Evolutionary conservation across 106 monocot genomes (phyloP), one percentile per base, ranked within the genome.

Genomic region (Dactylorhiza incarnata): DNA sequence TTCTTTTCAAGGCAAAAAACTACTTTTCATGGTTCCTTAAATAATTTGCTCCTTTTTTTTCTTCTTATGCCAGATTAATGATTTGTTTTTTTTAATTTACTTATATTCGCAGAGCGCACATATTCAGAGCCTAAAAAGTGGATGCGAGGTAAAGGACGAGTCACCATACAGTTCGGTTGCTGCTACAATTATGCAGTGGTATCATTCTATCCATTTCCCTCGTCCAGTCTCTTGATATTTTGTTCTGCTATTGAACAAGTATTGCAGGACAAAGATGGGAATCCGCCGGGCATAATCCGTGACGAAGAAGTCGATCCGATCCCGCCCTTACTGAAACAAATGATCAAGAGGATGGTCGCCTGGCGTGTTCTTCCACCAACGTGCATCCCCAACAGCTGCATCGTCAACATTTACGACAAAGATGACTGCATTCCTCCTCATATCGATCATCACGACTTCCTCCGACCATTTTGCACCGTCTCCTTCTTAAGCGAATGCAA

Each of bases 121-220:
- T 99, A 99, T 79, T 89, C 91, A 45, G 89, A 88, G 78, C 91
- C 94, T 11, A 55, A 56, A 15, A 97, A 91, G 65, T 93, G 93
- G 93, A 91, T 91, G 96, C 83, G 79, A 20, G 97, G 90, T 17
- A 99, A 99, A 82, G 94, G 93, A 4, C 87, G 93, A 4, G 81
- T 89, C 26, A 99, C 97, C 3, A 86, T 99, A 45, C 97, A 99
- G 46, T 99, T 99, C 63, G 97, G 97, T 49, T 99, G 97, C 73
- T 91, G 91, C 77, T 94, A 93, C 67, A 99, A 93, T 70, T 89
- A 91, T 80, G 89, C 97, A 29, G 25, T n/a, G 84, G 97, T 99
- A 86, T 71, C 19, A 46, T 16, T 54, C 37, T 74, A 13, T 49
- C 10, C 9, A 29, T 14, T 48, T 49, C 20, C 23, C 0, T 49